Evolutionary conservation across 2,329 filamentous ascomycete species (phyloP), one percentile per base, ranked within the genome.

Genomic region (Leptographium flavum): DNA sequence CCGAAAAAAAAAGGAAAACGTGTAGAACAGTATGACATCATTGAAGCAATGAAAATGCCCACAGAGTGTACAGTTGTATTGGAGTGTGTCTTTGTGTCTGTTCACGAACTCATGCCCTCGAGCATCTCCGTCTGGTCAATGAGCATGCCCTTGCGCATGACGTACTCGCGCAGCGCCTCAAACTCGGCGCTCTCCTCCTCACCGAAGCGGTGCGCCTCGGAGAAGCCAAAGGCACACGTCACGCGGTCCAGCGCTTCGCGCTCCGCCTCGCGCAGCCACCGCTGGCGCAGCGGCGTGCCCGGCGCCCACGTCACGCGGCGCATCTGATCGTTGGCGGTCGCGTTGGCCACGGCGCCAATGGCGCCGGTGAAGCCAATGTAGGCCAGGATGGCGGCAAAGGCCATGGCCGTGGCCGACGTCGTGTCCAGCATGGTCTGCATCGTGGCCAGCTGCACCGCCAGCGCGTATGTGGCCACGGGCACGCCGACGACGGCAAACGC

Each of bases 241-340:
- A 98, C 76, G 57, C 76, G 79, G 65, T 98, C 92, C 52, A 94
- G 68, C 1, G 87, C 87, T 4, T 81, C 83, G 22, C 92, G 73
- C 68, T 98, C 88, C 52, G 94, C 87, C 60, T 96, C 92, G 30
- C 86, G 73, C 45, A 94, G 61, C 84, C 88, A 96, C 14, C 92
- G 75, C 56, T 86, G 74, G 50, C 83, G 74, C 51, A 96, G 65
- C 21, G 85, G 82, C 30, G 86, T 81, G 11, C 92, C 92, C 0
- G 78, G 77, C 9, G 82, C 72, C 92, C 92, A 98, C 2, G 86
- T 88, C 5, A 96, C 87, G 19, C 92, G 78, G 56, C 83, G 81
- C 85, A 95, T 94, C 63, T 96, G 87, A 60, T 96, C 88, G 62
- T 95, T 95, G 49, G 81, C 73, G 30, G 90, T 95, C 23, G 86